Evolutionary conservation across 192 early-diverging fungal genomes (phyloP).

Genomic region (Coemansia sp.): DNA sequence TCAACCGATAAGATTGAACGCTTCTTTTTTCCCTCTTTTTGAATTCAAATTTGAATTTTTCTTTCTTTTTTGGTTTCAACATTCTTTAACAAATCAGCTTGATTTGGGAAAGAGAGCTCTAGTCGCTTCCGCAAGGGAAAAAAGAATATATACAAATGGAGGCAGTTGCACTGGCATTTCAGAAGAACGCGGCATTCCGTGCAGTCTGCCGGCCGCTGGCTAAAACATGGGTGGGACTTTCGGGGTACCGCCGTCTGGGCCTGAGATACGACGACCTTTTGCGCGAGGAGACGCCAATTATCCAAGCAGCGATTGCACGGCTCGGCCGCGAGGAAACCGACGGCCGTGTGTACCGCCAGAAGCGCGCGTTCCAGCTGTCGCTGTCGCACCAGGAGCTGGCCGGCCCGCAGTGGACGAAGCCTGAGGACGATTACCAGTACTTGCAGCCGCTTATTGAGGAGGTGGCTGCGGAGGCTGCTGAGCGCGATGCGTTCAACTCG

Average conservation of each 20-base stretch:
- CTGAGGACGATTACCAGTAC: conserved; percentile 81
- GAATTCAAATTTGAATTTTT: background rate
- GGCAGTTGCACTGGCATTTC: conserved; percentile 31
- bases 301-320: conserved; percentile 79
- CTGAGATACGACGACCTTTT: conserved; percentile 90
- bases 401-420: conserved; percentile 69
- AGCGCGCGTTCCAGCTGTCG: conserved; percentile 74
- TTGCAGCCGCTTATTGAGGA: conserved; percentile 76
- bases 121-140: background rate
- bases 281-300: conserved; percentile 77
- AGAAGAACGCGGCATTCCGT: conserved; percentile 44
- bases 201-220: conserved; percentile 55
- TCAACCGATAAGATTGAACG: background rate
- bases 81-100: background rate
- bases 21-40: background rate
- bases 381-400: conserved; percentile 69
- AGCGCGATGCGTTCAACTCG: conserved; percentile 72
- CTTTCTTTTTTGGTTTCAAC: background rate
- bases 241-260: conserved; percentile 75
- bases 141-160: conserved; percentile 17
- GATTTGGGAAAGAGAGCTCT: too few relatives aligned
- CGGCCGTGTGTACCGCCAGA: conserved; percentile 77
- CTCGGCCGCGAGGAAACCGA: conserved; percentile 66
- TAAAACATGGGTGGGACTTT: conserved; percentile 61
- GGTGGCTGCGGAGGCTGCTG: conserved; percentile 76